Evolutionary conservation across 2,329 filamentous ascomycete species (phyloP), one percentile per base, ranked within the genome.

Genomic region (Exophiala sideris): DNA sequence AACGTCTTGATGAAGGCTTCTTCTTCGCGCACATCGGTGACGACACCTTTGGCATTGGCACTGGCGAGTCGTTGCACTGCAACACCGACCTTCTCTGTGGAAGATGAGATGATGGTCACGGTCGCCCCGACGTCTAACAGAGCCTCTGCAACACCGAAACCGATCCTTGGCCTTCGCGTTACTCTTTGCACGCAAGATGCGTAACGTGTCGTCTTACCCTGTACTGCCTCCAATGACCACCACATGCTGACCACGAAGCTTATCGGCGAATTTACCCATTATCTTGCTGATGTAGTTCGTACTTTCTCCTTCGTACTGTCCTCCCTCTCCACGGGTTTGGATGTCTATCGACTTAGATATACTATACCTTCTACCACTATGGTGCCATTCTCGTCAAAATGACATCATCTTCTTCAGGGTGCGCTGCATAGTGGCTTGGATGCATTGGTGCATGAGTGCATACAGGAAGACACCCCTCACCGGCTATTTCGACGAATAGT

Each of bases 41-140:
- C 57, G 3, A 57, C 34, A 12, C 59, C 57, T 16, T 57, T 59
- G 35, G 49, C 50, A 33, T 54, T 38, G 12, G 52, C 29, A 18
- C 20, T 44, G 32, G 71, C 65, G 44, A 85, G 71, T 21, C 67
- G 65, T 1, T 65, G 59, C 51, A 83, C 64, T 5, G 81, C 76
- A 0, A 65, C 64, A 32, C 75, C 63, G 16, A 87, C 66, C 34
- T 77, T 77, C 18, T 66, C 52, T 7, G 71, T 66, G 50, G 75
- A 79, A 2, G 82, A 85, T 3, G 80, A 83, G 20, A 80, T 78
- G 64, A 87, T 77, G 44, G 73, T 77, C 8, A 87, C 79, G 9
- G 65, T 66, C 35, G 79, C 79, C 34, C 81, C 81, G 51, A 79
- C 70, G 48, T 80, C 79, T 33, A 86, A 66, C n/a, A 74, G 71